Conservation (phyloP, 768 basidiomycete species). For the Russula sp. region DNA sequence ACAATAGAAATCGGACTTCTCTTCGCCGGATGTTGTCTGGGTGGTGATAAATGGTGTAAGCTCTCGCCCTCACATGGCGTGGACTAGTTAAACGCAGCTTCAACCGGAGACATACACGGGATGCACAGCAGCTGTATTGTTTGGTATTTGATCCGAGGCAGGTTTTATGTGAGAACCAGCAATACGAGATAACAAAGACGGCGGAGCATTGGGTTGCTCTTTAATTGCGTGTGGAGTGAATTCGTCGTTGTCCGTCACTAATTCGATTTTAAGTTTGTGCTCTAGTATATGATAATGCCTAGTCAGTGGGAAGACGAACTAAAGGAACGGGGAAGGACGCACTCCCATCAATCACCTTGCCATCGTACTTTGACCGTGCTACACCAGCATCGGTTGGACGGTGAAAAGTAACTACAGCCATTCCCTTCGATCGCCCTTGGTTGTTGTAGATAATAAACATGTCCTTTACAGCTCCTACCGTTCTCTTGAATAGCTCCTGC, state of each 20-base stretch:
- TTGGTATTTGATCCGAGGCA: not conserved
- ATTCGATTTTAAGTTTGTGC: constrained; percentile 58
- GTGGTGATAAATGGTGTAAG: not conserved
- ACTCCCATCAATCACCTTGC: constrained; percentile 67
- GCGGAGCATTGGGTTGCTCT: constrained; percentile 25
- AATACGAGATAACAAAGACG: constrained; percentile 36
- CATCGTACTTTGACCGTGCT: constrained; percentile 64
- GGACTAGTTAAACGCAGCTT: not conserved
- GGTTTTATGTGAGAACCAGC: constrained; percentile 19
- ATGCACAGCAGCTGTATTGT: not conserved
- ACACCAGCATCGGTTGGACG: constrained; percentile 52
- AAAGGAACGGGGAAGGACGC: constrained; percentile 22
- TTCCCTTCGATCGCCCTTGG: constrained; percentile 68
- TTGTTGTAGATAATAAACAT: constrained; percentile 68
- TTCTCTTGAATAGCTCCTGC: constrained; percentile 70
- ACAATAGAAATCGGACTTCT: constrained; percentile 4
- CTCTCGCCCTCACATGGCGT: not conserved
- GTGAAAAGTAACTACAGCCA: constrained; percentile 68
- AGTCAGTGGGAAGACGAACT: not conserved
- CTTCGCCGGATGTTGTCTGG: constrained; percentile 11
- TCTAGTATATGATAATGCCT: constrained; percentile 32
- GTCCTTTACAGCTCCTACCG: constrained; percentile 66
- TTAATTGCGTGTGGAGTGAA: constrained; percentile 21
- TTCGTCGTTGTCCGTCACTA: constrained; percentile 44
- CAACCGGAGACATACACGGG: constrained; percentile 3